Evolutionary conservation across 176 grass and related monocot genomes (phyloP), one percentile per base, ranked within the genome.

Genomic region (Oryza glumipatula): DNA sequence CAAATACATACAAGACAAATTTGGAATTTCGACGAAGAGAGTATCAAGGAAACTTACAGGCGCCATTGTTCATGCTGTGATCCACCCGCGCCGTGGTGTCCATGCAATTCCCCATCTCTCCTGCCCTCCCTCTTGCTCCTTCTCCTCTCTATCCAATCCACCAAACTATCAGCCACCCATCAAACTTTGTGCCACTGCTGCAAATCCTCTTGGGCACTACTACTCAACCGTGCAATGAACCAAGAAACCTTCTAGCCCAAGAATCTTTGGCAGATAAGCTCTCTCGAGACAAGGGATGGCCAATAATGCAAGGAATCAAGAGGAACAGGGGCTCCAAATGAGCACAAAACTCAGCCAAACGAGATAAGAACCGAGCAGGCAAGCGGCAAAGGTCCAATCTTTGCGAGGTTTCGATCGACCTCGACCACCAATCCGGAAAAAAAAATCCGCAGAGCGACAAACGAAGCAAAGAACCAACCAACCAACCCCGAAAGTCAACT

Each of bases 41-140:
- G 60, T 33, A 6, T 5, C 43, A 86, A 73, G 28, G 60, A 24
- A 24, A 95, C 96, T 97, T 85, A 97, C 95, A 89, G 23, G 89
- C 80, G 85, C 87, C 83, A 52, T 81, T 91, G 43, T 87, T 93
- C 74, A 85, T 72, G 84, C 84, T 84, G 75, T 85, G 85, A 72
- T 95, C 91, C 49, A 95, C 80, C 86, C 77, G 85, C 16, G 80
- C 80, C 16, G 87, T 80, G 21, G 83, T 82, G 65, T 87, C 77
- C 76, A 98, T 73, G 88, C 95, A 98, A 63, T 95, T 98, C 12
- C 96, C 96, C 96, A 98, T 98, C 67, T 84, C 48, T 79, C 54
- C 54, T 75, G 33, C 32, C 32, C 52, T 46, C 16, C 48, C 8
- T n/a, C 19, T 58, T 21, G 17, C 54, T 58, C 54, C 19, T 58